phyloP scores from a whole-genome alignment of 805 yeast species.

The Naumovozyma castellii region DNA sequence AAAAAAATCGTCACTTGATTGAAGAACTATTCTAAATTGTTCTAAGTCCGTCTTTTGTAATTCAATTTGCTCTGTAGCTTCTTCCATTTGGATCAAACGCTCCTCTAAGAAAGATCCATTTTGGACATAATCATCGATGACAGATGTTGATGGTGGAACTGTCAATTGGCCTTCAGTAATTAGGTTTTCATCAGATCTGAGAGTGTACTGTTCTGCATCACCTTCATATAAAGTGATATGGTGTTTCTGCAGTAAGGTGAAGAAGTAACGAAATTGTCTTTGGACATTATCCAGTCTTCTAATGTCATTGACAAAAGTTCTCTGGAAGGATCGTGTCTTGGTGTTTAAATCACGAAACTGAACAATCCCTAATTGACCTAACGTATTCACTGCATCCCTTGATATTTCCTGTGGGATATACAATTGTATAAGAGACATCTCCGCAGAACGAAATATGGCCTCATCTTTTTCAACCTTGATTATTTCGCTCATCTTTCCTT shows the following conservation, averaged over 20 bases:
- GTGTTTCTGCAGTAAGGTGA: constrained; percentile 42
- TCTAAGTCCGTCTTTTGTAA: constrained; percentile 46
- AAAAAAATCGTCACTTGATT: constrained; percentile 43
- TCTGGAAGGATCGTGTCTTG: constrained; percentile 74
- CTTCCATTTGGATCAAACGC: constrained; percentile 61
- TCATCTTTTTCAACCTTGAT: constrained; percentile 21
- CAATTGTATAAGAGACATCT: constrained; percentile 87
- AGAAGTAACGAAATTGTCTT: constrained; percentile 62
- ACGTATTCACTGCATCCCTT: constrained; percentile 71
- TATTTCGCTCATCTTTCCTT: neutral
- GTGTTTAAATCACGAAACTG: constrained; percentile 86
- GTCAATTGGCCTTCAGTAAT: constrained; percentile 26
- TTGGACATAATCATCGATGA: constrained; percentile 61
- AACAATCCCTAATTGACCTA: constrained; percentile 78
- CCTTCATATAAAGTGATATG: constrained; percentile 31
- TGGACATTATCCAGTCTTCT: constrained; percentile 78
- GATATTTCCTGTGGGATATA: constrained; percentile 86
- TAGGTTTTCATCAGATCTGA: constrained; percentile 18
- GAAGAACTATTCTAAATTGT: constrained; percentile 49
- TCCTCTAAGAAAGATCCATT: constrained; percentile 62
- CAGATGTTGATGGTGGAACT: constrained; percentile 38
- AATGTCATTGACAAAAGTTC: constrained; percentile 82
- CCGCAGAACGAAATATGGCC: constrained; percentile 70
- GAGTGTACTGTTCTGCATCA: constrained; percentile 1
- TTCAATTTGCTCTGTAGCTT: constrained; percentile 55